These are phyloP conservation scores for Globisporangium okanoganense DNA, from an alignment of 352 stramenopile genomes.

Conservation along the genomic window DNA sequence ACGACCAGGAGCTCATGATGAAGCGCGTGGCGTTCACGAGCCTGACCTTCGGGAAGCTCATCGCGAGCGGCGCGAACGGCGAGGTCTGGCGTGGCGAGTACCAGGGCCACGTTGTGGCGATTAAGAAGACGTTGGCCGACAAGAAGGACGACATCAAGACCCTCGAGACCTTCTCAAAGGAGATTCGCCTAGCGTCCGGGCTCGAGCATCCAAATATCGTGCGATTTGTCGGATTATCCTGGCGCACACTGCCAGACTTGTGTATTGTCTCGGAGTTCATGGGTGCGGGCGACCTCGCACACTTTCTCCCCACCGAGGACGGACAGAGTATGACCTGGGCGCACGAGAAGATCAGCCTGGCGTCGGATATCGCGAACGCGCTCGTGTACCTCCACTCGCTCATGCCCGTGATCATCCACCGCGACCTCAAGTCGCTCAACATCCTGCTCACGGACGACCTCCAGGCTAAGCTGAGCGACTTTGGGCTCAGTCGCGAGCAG, in stretches of 20 bases:
- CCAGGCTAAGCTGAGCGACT: conserved; percentile 70
- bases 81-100: conserved; percentile 30
- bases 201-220: conserved; percentile 16
- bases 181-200: conserved; percentile 26
- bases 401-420: conserved; percentile 8
- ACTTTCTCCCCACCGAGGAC: conserved; percentile 23
- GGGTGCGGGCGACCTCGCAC: conserved; percentile 24
- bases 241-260: conserved; percentile 24
- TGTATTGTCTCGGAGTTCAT: conserved; percentile 36
- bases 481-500: conserved; percentile 29
- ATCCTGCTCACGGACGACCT: conserved; percentile 31
- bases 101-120: conserved; percentile 19
- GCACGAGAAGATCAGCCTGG: conserved; percentile 31
- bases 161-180: conserved; percentile 26
- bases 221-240: conserved; percentile 32
- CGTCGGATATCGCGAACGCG: conserved; percentile 27
- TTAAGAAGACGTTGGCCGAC: conserved; percentile 27
- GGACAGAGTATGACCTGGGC: conserved; percentile 19
- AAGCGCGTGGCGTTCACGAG: conserved; percentile 19
- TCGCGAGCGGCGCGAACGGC: conserved; percentile 23
- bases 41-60: conserved; percentile 15
- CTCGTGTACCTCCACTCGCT: conserved; percentile 10
- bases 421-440: conserved; percentile 21
- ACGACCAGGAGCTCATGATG: conserved; percentile 19
- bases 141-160: conserved; percentile 17